Evolutionary conservation across 345 rosid species (phyloP).

Genomic region (Acer campestre): DNA sequence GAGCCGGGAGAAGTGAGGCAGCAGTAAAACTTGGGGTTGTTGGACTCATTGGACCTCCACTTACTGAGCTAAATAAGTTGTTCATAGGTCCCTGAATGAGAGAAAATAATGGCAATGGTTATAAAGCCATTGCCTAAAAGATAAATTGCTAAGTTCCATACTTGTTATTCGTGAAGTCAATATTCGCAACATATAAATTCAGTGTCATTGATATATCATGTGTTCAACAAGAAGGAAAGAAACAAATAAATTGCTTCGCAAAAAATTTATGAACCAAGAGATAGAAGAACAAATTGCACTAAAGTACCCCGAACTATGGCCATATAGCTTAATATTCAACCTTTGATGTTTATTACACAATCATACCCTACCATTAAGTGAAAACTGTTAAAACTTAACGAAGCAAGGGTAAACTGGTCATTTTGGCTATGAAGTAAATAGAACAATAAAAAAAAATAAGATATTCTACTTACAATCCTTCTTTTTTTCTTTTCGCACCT

Average conservation of each 20-base stretch:
- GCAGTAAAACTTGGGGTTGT: slow-evolving; percentile 47
- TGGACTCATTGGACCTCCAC: slow-evolving; percentile 52
- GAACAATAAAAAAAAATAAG: too few relatives aligned
- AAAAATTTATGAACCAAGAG: neutral
- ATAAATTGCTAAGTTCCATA: slow-evolving; percentile 37
- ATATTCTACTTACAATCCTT: too few relatives aligned
- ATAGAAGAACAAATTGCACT: too few relatives aligned
- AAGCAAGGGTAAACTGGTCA: too few relatives aligned
- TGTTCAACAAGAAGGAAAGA: neutral
- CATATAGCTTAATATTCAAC: too few relatives aligned
- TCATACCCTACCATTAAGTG: too few relatives aligned
- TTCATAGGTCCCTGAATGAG: slow-evolving; percentile 64
- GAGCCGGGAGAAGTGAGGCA: slow-evolving; percentile 62
- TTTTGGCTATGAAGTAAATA: too few relatives aligned
- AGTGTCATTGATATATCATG: neutral
- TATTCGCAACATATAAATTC: neutral
- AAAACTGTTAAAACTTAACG: too few relatives aligned
- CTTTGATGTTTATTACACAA: too few relatives aligned
- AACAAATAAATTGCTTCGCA: neutral
- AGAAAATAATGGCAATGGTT: slow-evolving; percentile 34
- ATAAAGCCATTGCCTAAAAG: slow-evolving; percentile 41
- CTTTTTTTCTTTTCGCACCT: too few relatives aligned
- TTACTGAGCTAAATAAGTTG: slow-evolving; percentile 43
- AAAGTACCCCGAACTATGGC: too few relatives aligned
- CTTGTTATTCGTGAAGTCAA: slow-evolving; percentile 13